These are phyloP conservation scores for Pichia nakasei DNA, from an alignment of 805 yeast genomes.

Conservation along the genomic window DNA sequence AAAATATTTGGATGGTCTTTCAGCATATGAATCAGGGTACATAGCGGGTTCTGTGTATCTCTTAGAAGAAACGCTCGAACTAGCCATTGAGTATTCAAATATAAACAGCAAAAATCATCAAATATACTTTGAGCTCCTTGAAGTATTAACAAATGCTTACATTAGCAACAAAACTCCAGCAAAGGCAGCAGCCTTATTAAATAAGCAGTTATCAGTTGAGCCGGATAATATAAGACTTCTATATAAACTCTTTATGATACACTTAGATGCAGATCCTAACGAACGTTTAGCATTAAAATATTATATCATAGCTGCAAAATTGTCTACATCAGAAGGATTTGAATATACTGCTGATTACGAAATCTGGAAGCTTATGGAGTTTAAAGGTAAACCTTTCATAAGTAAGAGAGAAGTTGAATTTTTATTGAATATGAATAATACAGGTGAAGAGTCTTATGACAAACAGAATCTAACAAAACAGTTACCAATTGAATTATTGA, in stretches of 20 bases:
- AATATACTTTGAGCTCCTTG: constrained; percentile 1
- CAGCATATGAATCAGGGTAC: constrained; percentile 3
- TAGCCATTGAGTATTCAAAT: too few relatives aligned
- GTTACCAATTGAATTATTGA: constrained; percentile 8
- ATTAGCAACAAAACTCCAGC: not conserved
- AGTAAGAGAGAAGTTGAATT: not conserved
- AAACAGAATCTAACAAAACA: constrained; percentile 6
- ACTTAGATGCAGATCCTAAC: constrained; percentile 2
- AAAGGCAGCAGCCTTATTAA: not conserved
- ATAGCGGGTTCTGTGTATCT: not conserved
- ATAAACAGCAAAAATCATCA: not conserved
- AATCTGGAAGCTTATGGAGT: not conserved
- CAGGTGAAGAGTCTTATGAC: not conserved
- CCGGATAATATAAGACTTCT: constrained; percentile 4
- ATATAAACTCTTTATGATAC: constrained; percentile 2
- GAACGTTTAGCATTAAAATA: constrained; percentile 8
- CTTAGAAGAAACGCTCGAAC: not conserved
- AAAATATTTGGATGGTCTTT: not conserved
- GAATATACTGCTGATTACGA: not conserved
- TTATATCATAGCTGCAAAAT: not conserved
- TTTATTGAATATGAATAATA: not conserved
- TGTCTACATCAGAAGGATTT: not conserved
- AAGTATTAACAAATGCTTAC: constrained; percentile 3
- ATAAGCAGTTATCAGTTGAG: constrained; percentile 3
- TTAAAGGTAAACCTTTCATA: not conserved